Percentiles rank a stretch among this genome's conserved stretches.
Evolutionary conservation across 78 protist genomes (phyloP).

Genomic region (Dictyostelium intermedium): DNA sequence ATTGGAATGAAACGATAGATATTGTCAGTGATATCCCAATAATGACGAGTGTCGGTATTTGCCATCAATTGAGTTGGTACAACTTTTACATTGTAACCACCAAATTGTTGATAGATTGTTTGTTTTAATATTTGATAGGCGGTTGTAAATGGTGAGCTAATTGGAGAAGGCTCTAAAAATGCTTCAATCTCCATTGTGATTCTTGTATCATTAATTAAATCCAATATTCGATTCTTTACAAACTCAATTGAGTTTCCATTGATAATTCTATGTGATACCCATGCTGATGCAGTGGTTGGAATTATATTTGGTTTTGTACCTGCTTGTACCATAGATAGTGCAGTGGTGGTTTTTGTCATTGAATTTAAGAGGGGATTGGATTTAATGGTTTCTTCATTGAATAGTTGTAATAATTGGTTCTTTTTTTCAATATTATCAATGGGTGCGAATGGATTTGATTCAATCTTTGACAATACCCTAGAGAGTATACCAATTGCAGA

Average conservation of each 20-base stretch:
- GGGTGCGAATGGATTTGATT: constrained; percentile 15
- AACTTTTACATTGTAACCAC: constrained; percentile 5
- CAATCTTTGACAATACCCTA: background rate
- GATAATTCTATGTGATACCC: constrained; percentile 57
- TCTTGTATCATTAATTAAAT: constrained; percentile 26
- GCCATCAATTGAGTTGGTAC: constrained; percentile 45
- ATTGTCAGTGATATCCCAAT: constrained; percentile 33
- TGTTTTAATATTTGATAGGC: background rate
- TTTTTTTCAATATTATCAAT: background rate
- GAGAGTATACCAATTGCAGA: constrained; percentile 52
- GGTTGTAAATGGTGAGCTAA: background rate
- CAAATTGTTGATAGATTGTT: background rate
- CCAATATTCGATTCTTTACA: background rate
- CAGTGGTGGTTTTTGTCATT: constrained; percentile 24
- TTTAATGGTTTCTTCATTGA: background rate
- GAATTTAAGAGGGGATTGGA: background rate
- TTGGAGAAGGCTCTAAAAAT: constrained; percentile 54
- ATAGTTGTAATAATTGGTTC: background rate
- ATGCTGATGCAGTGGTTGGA: constrained; percentile 7
- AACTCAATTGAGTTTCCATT: background rate
- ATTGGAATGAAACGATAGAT: constrained; percentile 41
- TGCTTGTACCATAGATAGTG: constrained; percentile 16
- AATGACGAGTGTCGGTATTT: constrained; percentile 54
- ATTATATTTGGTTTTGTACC: constrained; percentile 40
- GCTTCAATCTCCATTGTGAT: constrained; percentile 23